Percentiles rank a stretch among this genome's conserved stretches.
phyloP scores from a whole-genome alignment of 2,329 filamentous ascomycete genomes.

The Colletotrichum orbiculare region DNA sequence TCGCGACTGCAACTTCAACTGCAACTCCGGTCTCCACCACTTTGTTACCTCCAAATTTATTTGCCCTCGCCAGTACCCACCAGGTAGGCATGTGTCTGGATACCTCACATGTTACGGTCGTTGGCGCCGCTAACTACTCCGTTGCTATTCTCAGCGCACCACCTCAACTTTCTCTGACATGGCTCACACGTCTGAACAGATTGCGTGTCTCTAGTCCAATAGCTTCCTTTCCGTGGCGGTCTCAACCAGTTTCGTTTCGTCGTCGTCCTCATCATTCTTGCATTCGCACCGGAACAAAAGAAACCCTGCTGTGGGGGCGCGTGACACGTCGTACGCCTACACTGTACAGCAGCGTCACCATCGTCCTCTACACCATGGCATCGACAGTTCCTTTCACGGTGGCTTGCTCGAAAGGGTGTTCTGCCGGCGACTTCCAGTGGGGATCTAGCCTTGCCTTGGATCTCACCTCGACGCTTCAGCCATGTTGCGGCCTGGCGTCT shows the following conservation, averaged over 20 bases:
- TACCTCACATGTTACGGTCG: not conserved
- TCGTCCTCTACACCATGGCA: conserved; percentile 1
- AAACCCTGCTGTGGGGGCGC: not conserved
- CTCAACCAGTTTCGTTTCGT: conserved; percentile 18
- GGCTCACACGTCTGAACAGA: conserved; percentile 1
- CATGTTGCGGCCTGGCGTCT: not conserved
- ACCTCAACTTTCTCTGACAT: conserved; percentile 30
- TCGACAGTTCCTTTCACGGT: not conserved
- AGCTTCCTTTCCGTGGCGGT: not conserved
- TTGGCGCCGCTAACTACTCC: not conserved
- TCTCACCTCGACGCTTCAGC: conserved; percentile 8
- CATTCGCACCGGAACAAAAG: conserved; percentile 4
- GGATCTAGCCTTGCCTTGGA: conserved; percentile 7
- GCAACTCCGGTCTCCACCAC: not conserved
- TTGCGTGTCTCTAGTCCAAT: no score
- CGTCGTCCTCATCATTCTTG: not conserved
- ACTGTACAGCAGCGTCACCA: not conserved
- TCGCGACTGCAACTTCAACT: not conserved
- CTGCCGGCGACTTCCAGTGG: conserved; percentile 30
- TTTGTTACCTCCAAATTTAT: no score
- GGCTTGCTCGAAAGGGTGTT: conserved; percentile 18
- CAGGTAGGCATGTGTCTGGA: not conserved
- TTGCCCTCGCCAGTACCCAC: no score
- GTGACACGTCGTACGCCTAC: conserved; percentile 16
- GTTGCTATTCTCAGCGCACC: conserved; percentile 35